Evolutionary conservation across 345 rosid species (phyloP).

Genomic region (Raphanus raphanistrum): DNA sequence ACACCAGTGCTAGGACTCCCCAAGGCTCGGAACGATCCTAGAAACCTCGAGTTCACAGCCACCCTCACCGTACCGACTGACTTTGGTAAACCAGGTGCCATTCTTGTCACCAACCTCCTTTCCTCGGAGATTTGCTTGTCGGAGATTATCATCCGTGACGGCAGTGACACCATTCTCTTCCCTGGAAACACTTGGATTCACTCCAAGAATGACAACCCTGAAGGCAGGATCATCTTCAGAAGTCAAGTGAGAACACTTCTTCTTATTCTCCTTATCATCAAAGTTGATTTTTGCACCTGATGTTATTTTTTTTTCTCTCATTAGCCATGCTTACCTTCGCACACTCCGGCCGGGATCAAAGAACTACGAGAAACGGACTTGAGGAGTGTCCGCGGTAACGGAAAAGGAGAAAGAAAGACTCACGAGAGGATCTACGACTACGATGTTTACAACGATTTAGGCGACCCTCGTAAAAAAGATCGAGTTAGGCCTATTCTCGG

Average conservation of each 20-base stretch:
- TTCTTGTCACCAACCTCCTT: constrained; percentile 71
- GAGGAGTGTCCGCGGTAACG: constrained; percentile 62
- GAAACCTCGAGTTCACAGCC: constrained; percentile 64
- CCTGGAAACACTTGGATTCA: constrained; percentile 91
- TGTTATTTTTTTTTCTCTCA: neutral
- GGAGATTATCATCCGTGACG: constrained; percentile 68
- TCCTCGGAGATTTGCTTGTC: constrained; percentile 69
- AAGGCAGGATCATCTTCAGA: constrained; percentile 74
- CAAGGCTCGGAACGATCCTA: constrained; percentile 47
- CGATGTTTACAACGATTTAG: constrained; percentile 82
- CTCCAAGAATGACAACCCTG: constrained; percentile 60
- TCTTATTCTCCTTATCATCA: neutral
- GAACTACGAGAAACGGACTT: constrained; percentile 75
- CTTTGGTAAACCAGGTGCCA: constrained; percentile 81
- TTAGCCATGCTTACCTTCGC: constrained; percentile 70
- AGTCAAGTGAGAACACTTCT: constrained; percentile 58
- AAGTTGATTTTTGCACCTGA: neutral
- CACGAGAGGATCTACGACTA: constrained; percentile 85
- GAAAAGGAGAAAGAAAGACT: constrained; percentile 66
- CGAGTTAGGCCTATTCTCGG: constrained; percentile 69
- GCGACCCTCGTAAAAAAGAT: constrained; percentile 71
- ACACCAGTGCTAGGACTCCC: constrained; percentile 69
- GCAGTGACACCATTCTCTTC: constrained; percentile 57
- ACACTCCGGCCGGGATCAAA: constrained; percentile 73
- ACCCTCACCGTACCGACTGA: constrained; percentile 61